phyloP scores from a whole-genome alignment of 805 yeast species.

The Candida wancherniae region DNA sequence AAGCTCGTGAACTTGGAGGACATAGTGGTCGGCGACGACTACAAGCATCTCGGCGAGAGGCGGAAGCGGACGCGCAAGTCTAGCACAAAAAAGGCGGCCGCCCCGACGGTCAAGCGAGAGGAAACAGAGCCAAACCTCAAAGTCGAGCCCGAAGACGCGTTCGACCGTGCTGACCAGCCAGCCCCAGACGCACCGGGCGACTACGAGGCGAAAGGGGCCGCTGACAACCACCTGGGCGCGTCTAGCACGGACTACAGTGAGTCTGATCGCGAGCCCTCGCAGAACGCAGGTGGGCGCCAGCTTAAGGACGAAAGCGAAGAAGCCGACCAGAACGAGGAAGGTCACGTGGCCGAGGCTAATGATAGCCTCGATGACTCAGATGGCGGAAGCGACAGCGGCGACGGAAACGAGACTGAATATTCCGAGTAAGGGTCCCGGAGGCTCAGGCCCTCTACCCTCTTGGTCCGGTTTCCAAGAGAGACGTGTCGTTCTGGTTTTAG shows the following conservation, averaged over 20 bases:
- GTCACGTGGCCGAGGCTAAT: slow-evolving; percentile 6
- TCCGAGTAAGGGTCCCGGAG: slow-evolving; percentile 6
- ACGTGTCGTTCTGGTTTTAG: too few relatives aligned
- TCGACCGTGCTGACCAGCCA: too few relatives aligned
- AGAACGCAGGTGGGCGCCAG: too few relatives aligned
- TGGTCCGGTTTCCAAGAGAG: neutral
- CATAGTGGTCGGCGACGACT: slow-evolving; percentile 9
- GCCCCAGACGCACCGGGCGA: neutral
- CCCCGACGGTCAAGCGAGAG: slow-evolving; percentile 1
- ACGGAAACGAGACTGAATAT: slow-evolving; percentile 13
- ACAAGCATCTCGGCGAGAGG: slow-evolving; percentile 5
- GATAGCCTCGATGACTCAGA: slow-evolving; percentile 1
- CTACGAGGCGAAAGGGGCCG: neutral
- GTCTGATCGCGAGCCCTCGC: slow-evolving; percentile 1
- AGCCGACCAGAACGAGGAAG: neutral
- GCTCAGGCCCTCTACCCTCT: neutral
- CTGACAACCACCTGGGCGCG: too few relatives aligned
- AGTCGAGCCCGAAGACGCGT: slow-evolving; percentile 1
- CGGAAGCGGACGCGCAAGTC: slow-evolving; percentile 1
- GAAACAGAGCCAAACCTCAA: too few relatives aligned
- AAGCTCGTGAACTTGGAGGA: slow-evolving; percentile 16
- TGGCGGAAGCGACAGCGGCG: slow-evolving; percentile 1
- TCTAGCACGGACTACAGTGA: slow-evolving; percentile 4
- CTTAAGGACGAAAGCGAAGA: neutral
- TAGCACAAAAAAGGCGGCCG: neutral